Conservation (phyloP, 441 rosid species). For the Adansonia rubrostipa region DNA sequence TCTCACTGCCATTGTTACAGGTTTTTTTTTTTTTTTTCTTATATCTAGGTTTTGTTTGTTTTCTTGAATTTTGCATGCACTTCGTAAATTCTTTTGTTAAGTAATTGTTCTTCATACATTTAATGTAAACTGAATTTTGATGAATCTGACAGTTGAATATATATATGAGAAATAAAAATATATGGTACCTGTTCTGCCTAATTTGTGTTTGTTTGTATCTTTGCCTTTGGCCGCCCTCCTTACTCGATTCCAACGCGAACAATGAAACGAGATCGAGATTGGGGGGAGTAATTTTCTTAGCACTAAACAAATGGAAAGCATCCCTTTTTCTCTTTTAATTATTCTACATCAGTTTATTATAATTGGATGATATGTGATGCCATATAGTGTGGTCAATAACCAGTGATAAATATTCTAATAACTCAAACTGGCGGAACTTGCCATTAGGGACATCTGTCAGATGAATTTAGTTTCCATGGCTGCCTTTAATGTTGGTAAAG, state of each 20-base stretch:
- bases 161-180: neutral
- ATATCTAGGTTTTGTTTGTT: neutral
- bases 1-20: conserved; percentile 65
- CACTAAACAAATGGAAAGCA: neutral
- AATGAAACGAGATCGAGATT: neutral
- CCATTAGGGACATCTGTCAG: neutral
- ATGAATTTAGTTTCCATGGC: neutral
- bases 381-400: neutral
- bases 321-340: neutral
- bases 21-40: conserved; percentile 24
- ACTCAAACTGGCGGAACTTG: neutral
- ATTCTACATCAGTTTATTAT: neutral
- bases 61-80: neutral
- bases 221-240: neutral
- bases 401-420: neutral
- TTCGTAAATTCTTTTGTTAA: neutral
- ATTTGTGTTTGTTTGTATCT: neutral
- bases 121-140: neutral
- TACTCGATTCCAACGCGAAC: neutral
- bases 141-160: neutral
- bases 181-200: neutral
- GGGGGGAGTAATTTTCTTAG: neutral
- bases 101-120: neutral
- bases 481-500: neutral
- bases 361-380: neutral